A percentile compares a stretch with the other conserved stretches of the same genome.
These are phyloP conservation scores for Sequoia sempervirens DNA, from an alignment of 75 land plant species.

Conservation along the genomic window DNA sequence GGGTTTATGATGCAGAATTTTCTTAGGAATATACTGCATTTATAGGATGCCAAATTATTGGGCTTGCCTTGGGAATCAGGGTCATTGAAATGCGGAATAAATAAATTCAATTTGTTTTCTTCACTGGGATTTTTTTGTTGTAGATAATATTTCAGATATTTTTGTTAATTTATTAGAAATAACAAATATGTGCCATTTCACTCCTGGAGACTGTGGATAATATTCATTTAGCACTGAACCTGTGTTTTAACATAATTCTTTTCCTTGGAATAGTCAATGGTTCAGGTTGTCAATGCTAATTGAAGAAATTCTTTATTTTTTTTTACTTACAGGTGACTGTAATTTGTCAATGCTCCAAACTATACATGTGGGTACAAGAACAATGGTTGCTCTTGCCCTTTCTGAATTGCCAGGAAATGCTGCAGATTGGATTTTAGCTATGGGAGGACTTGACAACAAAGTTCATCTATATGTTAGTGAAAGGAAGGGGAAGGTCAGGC, in stretches of 20 bases:
- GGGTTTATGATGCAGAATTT: not conserved
- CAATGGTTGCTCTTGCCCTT: slow-evolving; percentile 82
- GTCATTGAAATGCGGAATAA: not conserved
- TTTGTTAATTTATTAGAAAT: not conserved
- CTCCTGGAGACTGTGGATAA: not conserved
- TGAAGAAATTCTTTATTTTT: not conserved
- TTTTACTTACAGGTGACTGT: slow-evolving; percentile 51
- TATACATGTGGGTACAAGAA: slow-evolving; percentile 57
- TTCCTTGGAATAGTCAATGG: not conserved
- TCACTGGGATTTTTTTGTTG: not conserved
- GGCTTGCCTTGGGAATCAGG: not conserved
- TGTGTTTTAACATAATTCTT: not conserved
- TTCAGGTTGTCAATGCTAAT: not conserved
- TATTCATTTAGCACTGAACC: not conserved
- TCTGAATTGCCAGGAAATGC: slow-evolving; percentile 59
- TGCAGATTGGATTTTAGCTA: slow-evolving; percentile 53
- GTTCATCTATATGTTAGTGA: slow-evolving; percentile 70
- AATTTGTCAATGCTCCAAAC: slow-evolving; percentile 46
- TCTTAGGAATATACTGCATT: not conserved
- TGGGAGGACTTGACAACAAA: slow-evolving; percentile 89
- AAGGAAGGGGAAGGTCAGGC: slow-evolving; percentile 59
- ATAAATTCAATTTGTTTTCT: not conserved
- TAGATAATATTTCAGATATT: not conserved
- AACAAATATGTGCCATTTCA: not conserved
- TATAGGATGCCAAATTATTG: not conserved